phyloP scores from a whole-genome alignment of 2,329 filamentous ascomycete species.

The Lachnum nothofagi region DNA sequence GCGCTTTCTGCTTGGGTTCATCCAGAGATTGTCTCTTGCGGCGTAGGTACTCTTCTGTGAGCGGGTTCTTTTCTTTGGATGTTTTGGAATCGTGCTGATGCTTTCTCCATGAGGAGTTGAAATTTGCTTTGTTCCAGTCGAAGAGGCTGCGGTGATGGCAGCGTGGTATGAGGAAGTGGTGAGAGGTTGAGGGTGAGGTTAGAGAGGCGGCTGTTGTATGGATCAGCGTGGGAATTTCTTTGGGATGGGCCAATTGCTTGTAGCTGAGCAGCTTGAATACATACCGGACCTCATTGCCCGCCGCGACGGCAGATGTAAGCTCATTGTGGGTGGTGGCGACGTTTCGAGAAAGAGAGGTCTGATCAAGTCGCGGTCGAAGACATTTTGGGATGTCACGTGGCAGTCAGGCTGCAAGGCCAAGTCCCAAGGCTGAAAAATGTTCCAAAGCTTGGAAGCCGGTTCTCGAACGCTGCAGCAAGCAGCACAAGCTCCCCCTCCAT shows the following conservation, averaged over 20 bases:
- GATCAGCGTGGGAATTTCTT: conserved; percentile 17
- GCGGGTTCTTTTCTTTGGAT: conserved; percentile 39
- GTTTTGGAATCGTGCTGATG: conserved; percentile 1
- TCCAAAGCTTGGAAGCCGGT: not conserved
- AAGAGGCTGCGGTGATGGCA: conserved; percentile 27
- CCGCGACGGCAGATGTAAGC: conserved; percentile 57
- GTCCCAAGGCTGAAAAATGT: too few species aligned
- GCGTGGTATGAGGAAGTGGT: conserved; percentile 22
- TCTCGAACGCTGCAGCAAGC: too few species aligned
- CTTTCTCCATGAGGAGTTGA: conserved; percentile 1
- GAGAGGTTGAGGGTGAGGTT: conserved; percentile 40
- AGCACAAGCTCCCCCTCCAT: not conserved
- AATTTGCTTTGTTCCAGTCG: conserved; percentile 3
- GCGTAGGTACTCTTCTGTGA: conserved; percentile 55
- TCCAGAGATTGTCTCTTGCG: conserved; percentile 34
- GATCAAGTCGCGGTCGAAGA: not conserved
- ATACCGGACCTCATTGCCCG: conserved; percentile 57
- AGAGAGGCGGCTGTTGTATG: conserved; percentile 30
- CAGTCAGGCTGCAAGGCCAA: not conserved
- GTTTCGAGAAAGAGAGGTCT: not conserved
- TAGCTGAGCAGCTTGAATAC: conserved; percentile 23
- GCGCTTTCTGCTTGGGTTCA: conserved; percentile 34
- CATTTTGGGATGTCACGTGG: not conserved
- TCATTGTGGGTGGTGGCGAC: conserved; percentile 46
- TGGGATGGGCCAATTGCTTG: not conserved